phyloP scores from a whole-genome alignment of 169 alveolate genomes.

The Cryptosporidium sp. region DNA sequence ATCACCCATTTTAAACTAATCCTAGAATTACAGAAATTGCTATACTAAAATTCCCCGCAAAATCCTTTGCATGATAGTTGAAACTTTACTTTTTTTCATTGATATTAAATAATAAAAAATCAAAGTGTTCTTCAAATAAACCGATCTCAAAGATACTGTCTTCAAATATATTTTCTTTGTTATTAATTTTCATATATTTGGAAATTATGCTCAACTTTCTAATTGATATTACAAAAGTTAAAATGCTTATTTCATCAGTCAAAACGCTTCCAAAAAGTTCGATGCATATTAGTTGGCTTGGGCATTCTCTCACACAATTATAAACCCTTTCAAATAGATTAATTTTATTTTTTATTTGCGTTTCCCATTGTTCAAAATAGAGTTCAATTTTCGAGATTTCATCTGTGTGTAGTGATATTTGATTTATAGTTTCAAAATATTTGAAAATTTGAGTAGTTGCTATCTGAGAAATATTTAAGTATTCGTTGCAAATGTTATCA shows the following conservation, averaged over 20 bases:
- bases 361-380: background rate
- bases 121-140: background rate
- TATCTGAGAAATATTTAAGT: background rate
- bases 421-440: background rate
- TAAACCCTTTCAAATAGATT: slow-evolving; percentile 5
- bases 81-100: background rate
- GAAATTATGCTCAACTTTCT: background rate
- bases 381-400: background rate
- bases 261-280: slow-evolving; percentile 41
- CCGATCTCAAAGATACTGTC: background rate
- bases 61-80: background rate
- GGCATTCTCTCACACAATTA: background rate
- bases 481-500: slow-evolving; percentile 49
- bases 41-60: slow-evolving; percentile 20
- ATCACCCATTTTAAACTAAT: background rate
- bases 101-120: slow-evolving; percentile 2
- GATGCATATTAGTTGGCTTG: slow-evolving; percentile 1
- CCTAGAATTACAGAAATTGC: background rate
- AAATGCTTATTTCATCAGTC: slow-evolving; percentile 9
- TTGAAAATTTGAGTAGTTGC: background rate
- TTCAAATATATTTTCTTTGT: background rate
- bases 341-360: background rate
- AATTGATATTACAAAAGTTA: background rate
- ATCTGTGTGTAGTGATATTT: background rate
- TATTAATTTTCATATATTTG: background rate